Base-by-base conservation (phyloP, 2,329 filamentous ascomycete species). In the Diaporthe citri region DNA sequence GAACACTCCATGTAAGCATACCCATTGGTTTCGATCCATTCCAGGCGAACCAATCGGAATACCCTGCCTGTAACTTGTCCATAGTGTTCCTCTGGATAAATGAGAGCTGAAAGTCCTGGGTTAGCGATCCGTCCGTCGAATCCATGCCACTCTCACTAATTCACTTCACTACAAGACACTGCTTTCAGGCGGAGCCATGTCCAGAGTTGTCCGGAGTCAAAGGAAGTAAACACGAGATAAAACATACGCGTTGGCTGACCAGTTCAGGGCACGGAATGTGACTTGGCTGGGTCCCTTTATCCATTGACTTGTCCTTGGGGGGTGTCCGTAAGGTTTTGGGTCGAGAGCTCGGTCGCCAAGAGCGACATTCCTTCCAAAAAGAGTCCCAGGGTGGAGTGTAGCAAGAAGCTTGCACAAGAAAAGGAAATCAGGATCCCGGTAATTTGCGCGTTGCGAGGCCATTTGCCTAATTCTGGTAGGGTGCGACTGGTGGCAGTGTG, bases 211-310 rank as follows among this genome's bases (percentile, higher is more conserved):
- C 64, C 64, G 48, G 64, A 69, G n/a, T 55, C 64, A 75, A 62
- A 72, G 60, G 22, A 70, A 56, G 36, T 71, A 28, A 69, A 70
- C 43, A 60, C 70, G 41, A 70, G 55, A 59, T 36, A 70, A 73
- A 57, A 75, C 75, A 76, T 76, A 76, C 75, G 73, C 75, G 43
- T 71, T 60, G 60, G 51, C 57, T 55, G 48, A 72, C 48, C 71
- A 64, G 62, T 36, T 72, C 71, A 64, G 59, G 25, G 46, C 57
- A 72, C 22, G 71, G 71, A 43, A 36, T 36, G 57, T 72, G 71
- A 72, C 71, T 72, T 64, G 71, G 57, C 36, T 17, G 51, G 71
- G 46, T 56, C 57, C 57, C 15, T 51, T 43, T 17, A n/a, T 64
- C 57, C 57, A 46, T 22, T 51, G 55, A 36, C 25, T 34, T 72